Evolutionary conservation across 208 protist genomes (phyloP).

Genomic region (Porcisia hertigi): DNA sequence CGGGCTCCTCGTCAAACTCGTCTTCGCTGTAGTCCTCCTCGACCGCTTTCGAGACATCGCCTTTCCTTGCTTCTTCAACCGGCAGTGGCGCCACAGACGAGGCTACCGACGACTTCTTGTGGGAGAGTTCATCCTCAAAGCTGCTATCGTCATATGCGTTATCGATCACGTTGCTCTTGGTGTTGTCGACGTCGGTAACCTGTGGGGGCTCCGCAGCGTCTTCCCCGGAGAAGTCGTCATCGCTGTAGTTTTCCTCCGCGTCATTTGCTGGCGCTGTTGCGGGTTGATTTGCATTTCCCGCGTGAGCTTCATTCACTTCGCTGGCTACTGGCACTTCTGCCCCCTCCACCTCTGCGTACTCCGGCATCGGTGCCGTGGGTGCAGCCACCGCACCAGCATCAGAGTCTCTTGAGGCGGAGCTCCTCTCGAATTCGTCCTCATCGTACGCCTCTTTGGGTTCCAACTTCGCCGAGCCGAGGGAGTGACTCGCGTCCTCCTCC

Average conservation of each 20-base stretch:
- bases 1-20: constrained; percentile 3
- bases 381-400: not conserved
- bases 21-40: not conserved
- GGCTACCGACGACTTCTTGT: constrained; percentile 8
- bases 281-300: not conserved
- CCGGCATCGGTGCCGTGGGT: not conserved
- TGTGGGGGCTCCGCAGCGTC: not conserved
- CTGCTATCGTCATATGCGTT: constrained; percentile 30
- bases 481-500: not conserved
- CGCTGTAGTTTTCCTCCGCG: constrained; percentile 4
- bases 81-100: not conserved
- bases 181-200: constrained; percentile 6
- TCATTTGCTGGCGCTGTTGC: too few species aligned
- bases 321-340: not conserved
- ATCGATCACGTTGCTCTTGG: not conserved
- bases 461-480: constrained; percentile 4
- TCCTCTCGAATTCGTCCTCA: not conserved
- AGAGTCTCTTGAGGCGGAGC: not conserved
- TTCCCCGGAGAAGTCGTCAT: constrained; percentile 11
- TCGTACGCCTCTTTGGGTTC: constrained; percentile 12
- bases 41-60: not conserved
- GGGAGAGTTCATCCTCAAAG: constrained; percentile 30
- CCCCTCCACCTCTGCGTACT: constrained; percentile 1
- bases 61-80: not conserved
- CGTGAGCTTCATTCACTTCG: not conserved